A percentile compares a stretch with the other conserved stretches of the same genome.
Conservation (phyloP, 371 early-diverging fungal genomes). For the Apophysomyces variabilis region DNA sequence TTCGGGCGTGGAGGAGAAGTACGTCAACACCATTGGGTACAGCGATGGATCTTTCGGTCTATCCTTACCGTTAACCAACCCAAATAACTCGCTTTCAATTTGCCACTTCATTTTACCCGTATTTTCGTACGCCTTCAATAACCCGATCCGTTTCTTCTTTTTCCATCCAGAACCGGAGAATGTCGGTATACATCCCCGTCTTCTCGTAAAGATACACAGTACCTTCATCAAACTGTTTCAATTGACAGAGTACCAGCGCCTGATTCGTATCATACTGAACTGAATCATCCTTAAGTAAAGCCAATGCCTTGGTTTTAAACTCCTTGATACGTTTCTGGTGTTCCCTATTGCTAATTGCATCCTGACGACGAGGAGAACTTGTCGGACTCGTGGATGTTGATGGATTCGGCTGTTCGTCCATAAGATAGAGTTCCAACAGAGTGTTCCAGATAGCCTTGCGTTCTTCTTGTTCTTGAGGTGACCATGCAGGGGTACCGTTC, state of each 20-base stretch:
- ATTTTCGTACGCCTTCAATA: slow-evolving; percentile 75
- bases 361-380: not conserved
- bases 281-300: slow-evolving; percentile 44
- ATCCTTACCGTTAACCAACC: not conserved
- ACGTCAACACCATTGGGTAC: slow-evolving; percentile 83
- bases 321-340: slow-evolving; percentile 35
- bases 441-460: slow-evolving; percentile 85
- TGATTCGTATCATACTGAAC: slow-evolving; percentile 88
- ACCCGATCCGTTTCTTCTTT: slow-evolving; percentile 76
- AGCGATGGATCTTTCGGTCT: slow-evolving; percentile 76
- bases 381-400: not conserved
- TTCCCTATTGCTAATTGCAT: slow-evolving; percentile 9
- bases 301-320: slow-evolving; percentile 45
- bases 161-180: slow-evolving; percentile 82
- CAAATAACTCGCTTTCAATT: not conserved
- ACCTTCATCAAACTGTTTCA: slow-evolving; percentile 82
- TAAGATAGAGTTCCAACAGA: slow-evolving; percentile 88
- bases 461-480: slow-evolving; percentile 57
- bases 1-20: slow-evolving; percentile 76
- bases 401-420: slow-evolving; percentile 44
- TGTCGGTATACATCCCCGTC: slow-evolving; percentile 79
- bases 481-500: slow-evolving; percentile 28
- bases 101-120: slow-evolving; percentile 61
- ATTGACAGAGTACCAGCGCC: slow-evolving; percentile 86
- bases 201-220: slow-evolving; percentile 86